These are phyloP conservation scores for Malus fusca DNA, from an alignment of 306 rosid genomes.

Conservation along the genomic window DNA sequence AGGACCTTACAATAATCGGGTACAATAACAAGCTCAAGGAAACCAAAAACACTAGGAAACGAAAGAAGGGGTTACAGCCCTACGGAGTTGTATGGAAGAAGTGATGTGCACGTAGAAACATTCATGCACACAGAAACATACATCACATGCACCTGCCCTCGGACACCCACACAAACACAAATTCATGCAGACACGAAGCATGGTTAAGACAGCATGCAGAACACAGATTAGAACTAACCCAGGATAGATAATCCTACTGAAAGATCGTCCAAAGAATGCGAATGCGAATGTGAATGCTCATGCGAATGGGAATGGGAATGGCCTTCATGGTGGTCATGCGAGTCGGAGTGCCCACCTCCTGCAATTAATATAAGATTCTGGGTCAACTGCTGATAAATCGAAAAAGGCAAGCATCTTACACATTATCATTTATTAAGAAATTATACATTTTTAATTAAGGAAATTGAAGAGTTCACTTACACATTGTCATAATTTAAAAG, in stretches of 20 bases:
- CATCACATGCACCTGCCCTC: not conserved
- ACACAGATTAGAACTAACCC: constrained; percentile 45
- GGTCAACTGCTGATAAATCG: not conserved
- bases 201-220: constrained; percentile 1
- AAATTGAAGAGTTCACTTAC: not conserved
- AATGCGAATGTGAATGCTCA: constrained; percentile 56
- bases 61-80: constrained; percentile 1
- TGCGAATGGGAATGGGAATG: constrained; percentile 47
- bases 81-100: not conserved
- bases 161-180: not conserved
- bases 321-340: constrained; percentile 43
- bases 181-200: not conserved
- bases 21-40: not conserved
- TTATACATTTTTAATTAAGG: not conserved
- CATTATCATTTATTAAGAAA: not conserved
- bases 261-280: constrained; percentile 86
- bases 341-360: constrained; percentile 72
- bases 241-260: constrained; percentile 75
- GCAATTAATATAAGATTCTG: constrained; percentile 20
- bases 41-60: not conserved
- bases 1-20: not conserved
- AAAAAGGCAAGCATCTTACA: not conserved
- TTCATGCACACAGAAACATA: not conserved
- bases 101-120: not conserved
- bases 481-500: not conserved